Conservation (phyloP, 1,284 basidiomycete genomes). For the Malassezia dermatis region DNA sequence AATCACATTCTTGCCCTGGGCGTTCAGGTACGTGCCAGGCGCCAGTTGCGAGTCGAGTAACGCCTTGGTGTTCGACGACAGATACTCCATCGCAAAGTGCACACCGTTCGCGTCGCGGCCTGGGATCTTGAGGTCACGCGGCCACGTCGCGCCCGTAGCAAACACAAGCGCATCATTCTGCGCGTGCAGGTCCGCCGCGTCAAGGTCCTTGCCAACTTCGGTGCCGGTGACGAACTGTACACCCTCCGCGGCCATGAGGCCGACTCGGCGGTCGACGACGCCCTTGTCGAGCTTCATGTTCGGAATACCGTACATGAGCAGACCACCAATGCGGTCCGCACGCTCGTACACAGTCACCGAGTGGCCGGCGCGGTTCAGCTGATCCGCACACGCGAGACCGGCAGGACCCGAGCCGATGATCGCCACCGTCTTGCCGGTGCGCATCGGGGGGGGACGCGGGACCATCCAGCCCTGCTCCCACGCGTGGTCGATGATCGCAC, state of each 20-base stretch:
- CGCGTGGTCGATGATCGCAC: conserved; percentile 45
- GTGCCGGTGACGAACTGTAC: conserved; percentile 34
- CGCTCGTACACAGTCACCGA: conserved; percentile 46
- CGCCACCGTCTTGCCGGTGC: conserved; percentile 45
- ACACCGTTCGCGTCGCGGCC: conserved; percentile 45
- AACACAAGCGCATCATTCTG: conserved; percentile 42
- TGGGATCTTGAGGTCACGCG: conserved; percentile 42
- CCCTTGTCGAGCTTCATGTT: conserved; percentile 48
- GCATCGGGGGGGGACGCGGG: conserved; percentile 31
- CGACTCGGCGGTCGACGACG: conserved; percentile 37
- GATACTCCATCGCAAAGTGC: conserved; percentile 47
- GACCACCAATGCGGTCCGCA: conserved; percentile 39
- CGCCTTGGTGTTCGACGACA: conserved; percentile 35
- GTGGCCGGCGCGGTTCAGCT: conserved; percentile 45
- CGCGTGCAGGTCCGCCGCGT: conserved; percentile 31
- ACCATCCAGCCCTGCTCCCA: conserved; percentile 43
- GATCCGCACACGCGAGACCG: conserved; percentile 38
- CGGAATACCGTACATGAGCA: conserved; percentile 45
- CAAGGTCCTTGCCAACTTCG: conserved; percentile 36
- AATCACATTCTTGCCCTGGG: conserved; percentile 43
- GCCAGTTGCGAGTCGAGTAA: conserved; percentile 37
- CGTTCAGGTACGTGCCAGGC: conserved; percentile 36
- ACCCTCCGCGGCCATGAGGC: conserved; percentile 44
- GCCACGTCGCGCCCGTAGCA: conserved; percentile 44
- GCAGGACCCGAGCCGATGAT: conserved; percentile 43